These are phyloP conservation scores for Paraurostyla sp. DNA, from an alignment of 73 alveolate species.

Conservation along the genomic window DNA sequence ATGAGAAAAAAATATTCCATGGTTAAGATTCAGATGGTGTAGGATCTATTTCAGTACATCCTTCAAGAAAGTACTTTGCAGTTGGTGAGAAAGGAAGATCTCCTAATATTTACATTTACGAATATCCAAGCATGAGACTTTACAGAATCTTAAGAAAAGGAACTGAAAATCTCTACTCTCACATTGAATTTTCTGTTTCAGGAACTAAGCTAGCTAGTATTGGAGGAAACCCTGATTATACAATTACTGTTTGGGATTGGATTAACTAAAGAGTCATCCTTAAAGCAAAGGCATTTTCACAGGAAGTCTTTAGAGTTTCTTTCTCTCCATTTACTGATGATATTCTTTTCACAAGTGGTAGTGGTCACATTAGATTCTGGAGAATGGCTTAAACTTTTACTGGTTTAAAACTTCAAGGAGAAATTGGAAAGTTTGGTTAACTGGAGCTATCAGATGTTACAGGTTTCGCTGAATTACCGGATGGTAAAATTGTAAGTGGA, in stretches of 20 bases:
- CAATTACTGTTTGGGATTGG: conserved; percentile 99
- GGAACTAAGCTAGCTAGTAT: conserved; percentile 95
- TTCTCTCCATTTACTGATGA: conserved; percentile 96
- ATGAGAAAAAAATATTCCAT: conserved; percentile 86
- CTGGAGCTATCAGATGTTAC: conserved; percentile 98
- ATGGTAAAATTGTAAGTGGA: conserved; percentile 98
- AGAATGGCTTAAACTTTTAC: conserved; percentile 99
- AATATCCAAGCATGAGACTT: conserved; percentile 86
- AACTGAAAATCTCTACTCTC: conserved; percentile 95
- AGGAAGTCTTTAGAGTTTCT: conserved; percentile 95
- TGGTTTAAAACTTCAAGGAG: conserved; percentile 99
- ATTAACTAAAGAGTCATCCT: conserved; percentile 91
- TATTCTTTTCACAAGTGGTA: conserved; percentile 96
- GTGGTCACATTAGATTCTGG: conserved; percentile 99
- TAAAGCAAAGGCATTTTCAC: conserved; percentile 98
- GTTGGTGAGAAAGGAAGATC: conserved; percentile 96
- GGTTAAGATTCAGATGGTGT: conserved; percentile 96
- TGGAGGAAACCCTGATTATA: conserved; percentile 98
- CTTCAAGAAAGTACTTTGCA: conserved; percentile 92
- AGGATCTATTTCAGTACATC: conserved; percentile 98
- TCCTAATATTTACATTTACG: conserved; percentile 97
- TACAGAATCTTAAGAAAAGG: conserved; percentile 98
- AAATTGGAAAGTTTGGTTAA: conserved; percentile 99
- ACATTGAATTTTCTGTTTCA: conserved; percentile 89
- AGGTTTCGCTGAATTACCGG: conserved; percentile 98